Evolutionary conservation across 352 stramenopile species (phyloP), one percentile per base, ranked within the genome.

Genomic region (Phytophthora citrophthora): DNA sequence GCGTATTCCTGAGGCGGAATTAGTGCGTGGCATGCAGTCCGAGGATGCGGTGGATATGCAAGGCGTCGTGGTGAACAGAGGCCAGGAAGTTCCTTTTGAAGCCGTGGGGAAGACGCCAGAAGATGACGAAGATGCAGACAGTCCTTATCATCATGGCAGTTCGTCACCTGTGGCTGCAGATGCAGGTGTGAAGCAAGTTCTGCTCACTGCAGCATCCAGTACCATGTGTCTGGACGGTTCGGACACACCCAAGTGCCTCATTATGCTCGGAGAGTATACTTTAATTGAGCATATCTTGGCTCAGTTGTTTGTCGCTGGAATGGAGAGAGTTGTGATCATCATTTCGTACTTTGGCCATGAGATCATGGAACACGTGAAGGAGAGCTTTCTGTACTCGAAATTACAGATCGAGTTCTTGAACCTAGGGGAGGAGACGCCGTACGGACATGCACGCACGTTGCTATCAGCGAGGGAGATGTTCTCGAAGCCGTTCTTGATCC

Each of bases 381-480:
- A 86, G 24, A 91, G 83, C 46, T 81, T 89, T 38, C 56, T 95
- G 36, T 93, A 81, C 58, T 47, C 79, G 36, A 91, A 91, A 58
- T 67, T 95, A 57, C 76, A 88, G 62, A 93, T 95, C 44, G 85
- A 93, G 67, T 95, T 94, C 57, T 48, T 95, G 24, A 91, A 95
- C 54, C 53, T 95, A n/a, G 86, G 86, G 34, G 80, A 92, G 51
- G 80, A 91, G 55, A 91, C 84, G 51, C 73, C 74, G 13, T 90
- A 92, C 53, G 81, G 83, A 31, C 80, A 93, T 61, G 79, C 87
- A 54, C 81, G 85, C 27, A 90, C 87, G 47, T 47, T 95, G 36
- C 66, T 95, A 18, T 88, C 87, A 11, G 87, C 85, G 23, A 76
- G 85, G 44, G 75, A 91, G 41, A 88, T 93, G 77, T 95, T 95